phyloP scores from a whole-genome alignment of 768 basidiomycete species.

The Tephrocybe sp. region DNA sequence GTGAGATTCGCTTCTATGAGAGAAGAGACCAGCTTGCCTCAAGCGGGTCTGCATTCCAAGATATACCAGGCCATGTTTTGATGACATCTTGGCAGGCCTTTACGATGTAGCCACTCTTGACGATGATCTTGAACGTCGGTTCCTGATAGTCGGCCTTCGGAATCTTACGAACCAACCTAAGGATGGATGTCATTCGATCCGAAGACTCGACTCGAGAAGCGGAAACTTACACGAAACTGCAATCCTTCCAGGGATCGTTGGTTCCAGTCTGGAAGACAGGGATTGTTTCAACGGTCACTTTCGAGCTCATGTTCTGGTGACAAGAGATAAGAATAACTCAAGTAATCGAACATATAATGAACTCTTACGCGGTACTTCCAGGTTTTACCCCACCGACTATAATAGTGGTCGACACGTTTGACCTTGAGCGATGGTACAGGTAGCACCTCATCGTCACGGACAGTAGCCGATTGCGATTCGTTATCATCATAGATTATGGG shows the following conservation, averaged over 20 bases:
- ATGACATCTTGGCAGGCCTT: constrained; percentile 61
- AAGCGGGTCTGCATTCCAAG: constrained; percentile 60
- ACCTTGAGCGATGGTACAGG: constrained; percentile 52
- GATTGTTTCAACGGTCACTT: constrained; percentile 47
- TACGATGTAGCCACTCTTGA: constrained; percentile 60
- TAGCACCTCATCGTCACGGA: constrained; percentile 32
- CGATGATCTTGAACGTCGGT: constrained; percentile 49
- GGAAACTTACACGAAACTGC: constrained; percentile 46
- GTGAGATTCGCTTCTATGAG: not conserved
- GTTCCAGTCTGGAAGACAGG: constrained; percentile 37
- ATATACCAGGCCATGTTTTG: constrained; percentile 56
- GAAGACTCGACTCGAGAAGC: too few relatives aligned
- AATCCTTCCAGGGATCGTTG: constrained; percentile 60
- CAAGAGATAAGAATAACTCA: not conserved
- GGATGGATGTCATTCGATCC: not conserved
- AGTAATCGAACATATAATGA: not conserved
- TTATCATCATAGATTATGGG: constrained; percentile 19
- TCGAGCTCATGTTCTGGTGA: constrained; percentile 52
- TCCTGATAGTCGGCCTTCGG: constrained; percentile 38
- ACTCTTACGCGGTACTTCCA: constrained; percentile 55
- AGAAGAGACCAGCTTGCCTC: constrained; percentile 34
- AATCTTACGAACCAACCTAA: constrained; percentile 53
- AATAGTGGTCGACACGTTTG: constrained; percentile 62
- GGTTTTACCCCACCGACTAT: constrained; percentile 52
- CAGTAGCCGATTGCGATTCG: constrained; percentile 34